phyloP scores from a whole-genome alignment of 169 alveolate species.

The Plasmodium vivax region DNA sequence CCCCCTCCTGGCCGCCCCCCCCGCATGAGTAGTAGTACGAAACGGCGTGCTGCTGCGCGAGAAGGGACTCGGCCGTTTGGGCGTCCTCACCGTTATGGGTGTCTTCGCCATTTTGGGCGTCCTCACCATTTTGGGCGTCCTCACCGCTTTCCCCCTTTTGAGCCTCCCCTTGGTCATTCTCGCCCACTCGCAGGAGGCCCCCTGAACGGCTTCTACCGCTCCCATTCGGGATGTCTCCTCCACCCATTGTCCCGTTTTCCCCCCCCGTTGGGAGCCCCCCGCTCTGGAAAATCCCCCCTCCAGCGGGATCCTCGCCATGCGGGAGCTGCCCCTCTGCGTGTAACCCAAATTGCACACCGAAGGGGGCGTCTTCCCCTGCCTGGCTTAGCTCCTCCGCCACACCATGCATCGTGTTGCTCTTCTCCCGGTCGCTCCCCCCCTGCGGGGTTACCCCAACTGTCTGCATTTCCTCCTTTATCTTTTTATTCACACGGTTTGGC shows the following conservation, averaged over 20 bases:
- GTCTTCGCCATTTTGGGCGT: background rate
- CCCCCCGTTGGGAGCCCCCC: background rate
- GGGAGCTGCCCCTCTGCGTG: background rate
- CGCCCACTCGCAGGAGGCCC: background rate
- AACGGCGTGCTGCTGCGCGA: background rate
- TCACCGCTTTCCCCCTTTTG: background rate
- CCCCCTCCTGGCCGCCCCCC: background rate
- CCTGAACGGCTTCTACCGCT: background rate
- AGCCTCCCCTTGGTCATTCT: background rate
- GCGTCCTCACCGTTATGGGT: background rate
- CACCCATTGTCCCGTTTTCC: background rate
- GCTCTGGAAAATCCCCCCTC: background rate
- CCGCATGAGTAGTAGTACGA: background rate
- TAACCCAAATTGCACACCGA: background rate
- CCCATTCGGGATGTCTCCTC: background rate
- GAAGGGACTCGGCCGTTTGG: background rate
- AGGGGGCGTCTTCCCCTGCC: background rate
- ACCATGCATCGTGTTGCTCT: background rate
- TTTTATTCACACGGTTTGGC: background rate
- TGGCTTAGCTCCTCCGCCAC: background rate
- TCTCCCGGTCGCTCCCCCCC: background rate
- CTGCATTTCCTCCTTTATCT: background rate
- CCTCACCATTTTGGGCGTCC: background rate
- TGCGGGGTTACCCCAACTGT: background rate
- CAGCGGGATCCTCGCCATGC: background rate